Evolutionary conservation across 225 moss, liverwort and hornwort genomes (phyloP).

Genomic region (Physcomitrium patens): DNA sequence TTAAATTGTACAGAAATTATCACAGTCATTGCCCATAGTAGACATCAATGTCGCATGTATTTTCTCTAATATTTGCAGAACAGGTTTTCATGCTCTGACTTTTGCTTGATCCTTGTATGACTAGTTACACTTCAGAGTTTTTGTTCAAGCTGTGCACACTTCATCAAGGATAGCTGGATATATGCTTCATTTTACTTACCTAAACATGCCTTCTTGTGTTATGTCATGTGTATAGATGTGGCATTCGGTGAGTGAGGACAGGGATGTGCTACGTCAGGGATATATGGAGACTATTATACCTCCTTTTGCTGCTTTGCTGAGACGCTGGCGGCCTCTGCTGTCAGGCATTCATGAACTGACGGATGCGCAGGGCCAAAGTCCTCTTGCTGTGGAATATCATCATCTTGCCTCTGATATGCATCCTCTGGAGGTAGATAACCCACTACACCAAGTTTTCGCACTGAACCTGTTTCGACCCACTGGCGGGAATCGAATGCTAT

Average conservation of each 20-base stretch:
- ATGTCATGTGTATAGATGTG: slow-evolving; percentile 61
- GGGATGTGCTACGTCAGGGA: slow-evolving; percentile 57
- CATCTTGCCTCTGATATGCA: slow-evolving; percentile 79
- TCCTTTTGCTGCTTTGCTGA: slow-evolving; percentile 81
- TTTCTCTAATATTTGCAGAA: slow-evolving; percentile 1
- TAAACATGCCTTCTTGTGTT: slow-evolving; percentile 16
- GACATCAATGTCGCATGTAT: not conserved
- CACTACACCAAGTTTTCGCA: not conserved
- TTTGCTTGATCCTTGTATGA: slow-evolving; percentile 4
- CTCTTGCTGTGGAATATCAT: slow-evolving; percentile 91
- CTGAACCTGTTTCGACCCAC: slow-evolving; percentile 3
- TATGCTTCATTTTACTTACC: not conserved
- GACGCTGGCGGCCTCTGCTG: slow-evolving; percentile 89
- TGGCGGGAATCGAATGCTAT: not conserved
- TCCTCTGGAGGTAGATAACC: slow-evolving; percentile 62
- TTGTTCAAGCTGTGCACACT: slow-evolving; percentile 2
- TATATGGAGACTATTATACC: slow-evolving; percentile 81
- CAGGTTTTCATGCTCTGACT: not conserved
- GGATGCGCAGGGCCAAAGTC: slow-evolving; percentile 87
- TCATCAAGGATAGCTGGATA: not conserved
- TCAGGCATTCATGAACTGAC: slow-evolving; percentile 89
- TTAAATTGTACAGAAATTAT: slow-evolving; percentile 5
- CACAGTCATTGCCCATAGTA: not conserved
- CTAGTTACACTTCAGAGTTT: not conserved
- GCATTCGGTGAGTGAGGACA: slow-evolving; percentile 79